phyloP scores from a whole-genome alignment of 192 early-diverging fungal genomes.

The Backusella luteola region DNA sequence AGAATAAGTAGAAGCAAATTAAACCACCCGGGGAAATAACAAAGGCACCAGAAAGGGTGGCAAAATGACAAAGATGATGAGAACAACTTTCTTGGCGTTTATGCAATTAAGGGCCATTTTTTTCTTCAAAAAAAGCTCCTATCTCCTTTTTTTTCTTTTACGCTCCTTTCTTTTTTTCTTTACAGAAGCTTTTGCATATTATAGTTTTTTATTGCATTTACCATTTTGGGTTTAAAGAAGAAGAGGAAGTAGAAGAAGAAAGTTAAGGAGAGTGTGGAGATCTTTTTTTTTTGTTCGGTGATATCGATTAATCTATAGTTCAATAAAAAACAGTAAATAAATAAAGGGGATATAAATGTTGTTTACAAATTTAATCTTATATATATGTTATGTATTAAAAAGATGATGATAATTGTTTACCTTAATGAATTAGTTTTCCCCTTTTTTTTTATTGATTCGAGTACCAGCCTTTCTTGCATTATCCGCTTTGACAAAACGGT shows the following conservation, averaged over 20 bases:
- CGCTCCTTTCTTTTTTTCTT: not conserved
- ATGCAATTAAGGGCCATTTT: not conserved
- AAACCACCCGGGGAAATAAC: not conserved
- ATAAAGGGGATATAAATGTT: not conserved
- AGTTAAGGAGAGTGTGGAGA: not conserved
- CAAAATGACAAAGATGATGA: not conserved
- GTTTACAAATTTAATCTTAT: no score
- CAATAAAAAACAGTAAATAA: not conserved
- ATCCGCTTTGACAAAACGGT: not conserved
- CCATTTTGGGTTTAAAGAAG: not conserved
- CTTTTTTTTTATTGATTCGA: conserved; percentile 4
- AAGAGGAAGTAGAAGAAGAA: no score
- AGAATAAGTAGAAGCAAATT: not conserved
- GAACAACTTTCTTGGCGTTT: not conserved
- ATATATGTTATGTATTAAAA: not conserved
- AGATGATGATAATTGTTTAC: not conserved
- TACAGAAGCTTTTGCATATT: not conserved
- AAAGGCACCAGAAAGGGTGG: not conserved
- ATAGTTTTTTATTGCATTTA: not conserved
- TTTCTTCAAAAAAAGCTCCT: not conserved
- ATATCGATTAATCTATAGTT: not conserved
- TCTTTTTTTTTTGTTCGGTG: conserved; percentile 1
- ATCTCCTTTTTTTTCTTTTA: not conserved
- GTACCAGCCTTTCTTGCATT: not conserved
- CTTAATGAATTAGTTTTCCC: not conserved